Evolutionary conservation across 75 land plant genomes (phyloP).

Genomic region (Cryptomeria japonica): DNA sequence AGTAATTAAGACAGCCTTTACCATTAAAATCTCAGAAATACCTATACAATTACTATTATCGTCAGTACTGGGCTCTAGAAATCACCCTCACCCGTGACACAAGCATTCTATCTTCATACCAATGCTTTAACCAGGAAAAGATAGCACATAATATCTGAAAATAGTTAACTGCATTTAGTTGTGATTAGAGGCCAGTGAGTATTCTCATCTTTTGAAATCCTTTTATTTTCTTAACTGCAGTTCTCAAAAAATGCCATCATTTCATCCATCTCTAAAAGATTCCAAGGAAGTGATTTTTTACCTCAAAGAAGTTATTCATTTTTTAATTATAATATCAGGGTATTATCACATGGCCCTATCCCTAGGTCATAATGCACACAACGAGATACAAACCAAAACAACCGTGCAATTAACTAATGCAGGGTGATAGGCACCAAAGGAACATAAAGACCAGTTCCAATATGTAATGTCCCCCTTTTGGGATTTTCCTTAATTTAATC

Average conservation of each 20-base stretch:
- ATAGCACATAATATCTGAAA: not conserved
- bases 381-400: too few species aligned
- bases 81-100: not conserved
- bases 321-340: too few species aligned
- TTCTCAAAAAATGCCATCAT: not conserved
- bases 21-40: not conserved
- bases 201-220: not conserved
- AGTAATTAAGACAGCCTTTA: not conserved
- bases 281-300: not conserved
- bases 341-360: too few species aligned
- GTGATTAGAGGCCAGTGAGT: not conserved
- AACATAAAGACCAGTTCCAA: too few species aligned
- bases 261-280: not conserved
- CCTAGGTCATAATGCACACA: too few species aligned
- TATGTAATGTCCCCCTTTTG: too few species aligned
- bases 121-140: not conserved
- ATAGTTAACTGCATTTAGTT: not conserved
- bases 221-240: not conserved
- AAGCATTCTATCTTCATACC: not conserved
- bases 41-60: not conserved
- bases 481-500: too few species aligned
- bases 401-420: too few species aligned
- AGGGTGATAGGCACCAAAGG: too few species aligned
- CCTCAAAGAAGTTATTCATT: not conserved
- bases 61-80: not conserved